Evolutionary conservation across 352 stramenopile species (phyloP), one percentile per base, ranked within the genome.

Genomic region (Phytophthora pinifolia): DNA sequence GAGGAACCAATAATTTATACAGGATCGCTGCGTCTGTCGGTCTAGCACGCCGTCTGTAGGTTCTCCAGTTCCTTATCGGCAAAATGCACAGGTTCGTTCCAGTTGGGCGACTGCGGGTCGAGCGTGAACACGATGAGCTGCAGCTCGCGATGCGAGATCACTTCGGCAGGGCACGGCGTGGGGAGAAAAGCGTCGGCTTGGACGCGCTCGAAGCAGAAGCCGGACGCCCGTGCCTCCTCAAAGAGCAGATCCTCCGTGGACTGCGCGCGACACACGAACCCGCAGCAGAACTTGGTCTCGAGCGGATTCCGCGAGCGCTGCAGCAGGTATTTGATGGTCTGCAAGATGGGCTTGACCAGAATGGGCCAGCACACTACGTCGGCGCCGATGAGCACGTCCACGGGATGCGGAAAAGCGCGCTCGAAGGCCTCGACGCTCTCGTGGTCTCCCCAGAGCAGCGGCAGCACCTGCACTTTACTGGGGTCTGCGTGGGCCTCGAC

Each of bases 311-410:
- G 27, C 30, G 68, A 66, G 14, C 61, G 57, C 10, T 79, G 63
- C 47, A 87, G 53, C 57, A 87, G 50, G 46, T 87, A 64, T 55
- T 86, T 85, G 50, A 89, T 75, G 37, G 81, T 88, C 52, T 82
- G 73, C 22, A 91, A 57, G 39, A 89, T 74, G n/a, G 81, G 81
- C 34, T 82, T 76, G 12, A 91, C 70, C 20, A 88, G 69, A 15
- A 70, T 71, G 31, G 79, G 79, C 79, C 81, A 91, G 56, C 79
- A 87, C 27, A 89, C 74, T 18, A 89, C 81, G 49, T 91, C 79
- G 2, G 81, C 79, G 30, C 76, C 79, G 34, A 91, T 66, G 37
- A 91, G 38, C 15, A 88, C 31, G 49, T 89, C 76, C 7, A 89
- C 57, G 1, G 70, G 54, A n/a, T 74, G 41, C 12, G 62, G 52